phyloP scores from a whole-genome alignment of 176 grass and related monocot genomes.

The Carex scoparia region DNA sequence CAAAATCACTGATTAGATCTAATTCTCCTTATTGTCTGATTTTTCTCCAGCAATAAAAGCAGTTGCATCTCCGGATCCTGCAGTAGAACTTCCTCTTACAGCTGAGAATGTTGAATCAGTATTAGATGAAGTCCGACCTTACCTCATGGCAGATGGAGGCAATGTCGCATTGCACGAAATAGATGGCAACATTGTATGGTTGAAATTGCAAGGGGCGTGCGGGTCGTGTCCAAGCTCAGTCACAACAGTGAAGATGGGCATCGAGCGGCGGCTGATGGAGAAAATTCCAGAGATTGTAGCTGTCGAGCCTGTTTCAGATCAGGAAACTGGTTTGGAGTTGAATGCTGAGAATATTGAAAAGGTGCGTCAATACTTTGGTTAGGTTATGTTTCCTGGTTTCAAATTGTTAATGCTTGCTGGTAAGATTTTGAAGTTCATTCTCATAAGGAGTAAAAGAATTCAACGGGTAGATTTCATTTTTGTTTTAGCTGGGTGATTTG shows the following conservation, averaged over 20 bases:
- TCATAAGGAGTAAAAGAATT: not conserved
- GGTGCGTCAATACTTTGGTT: constrained; percentile 29
- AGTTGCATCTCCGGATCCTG: constrained; percentile 56
- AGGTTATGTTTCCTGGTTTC: constrained; percentile 1
- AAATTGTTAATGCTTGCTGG: not conserved
- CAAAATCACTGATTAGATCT: not conserved
- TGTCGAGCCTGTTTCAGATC: constrained; percentile 65
- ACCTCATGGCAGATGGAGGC: constrained; percentile 93
- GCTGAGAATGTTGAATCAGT: constrained; percentile 86
- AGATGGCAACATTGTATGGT: constrained; percentile 69
- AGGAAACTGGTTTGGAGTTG: constrained; percentile 85
- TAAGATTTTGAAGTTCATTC: not conserved
- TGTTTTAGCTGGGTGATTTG: not conserved
- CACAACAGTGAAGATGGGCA: constrained; percentile 92
- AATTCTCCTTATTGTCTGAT: not conserved
- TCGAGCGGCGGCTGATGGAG: constrained; percentile 88
- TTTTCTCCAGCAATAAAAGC: constrained; percentile 48
- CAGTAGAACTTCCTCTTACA: constrained; percentile 59
- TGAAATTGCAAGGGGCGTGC: constrained; percentile 90
- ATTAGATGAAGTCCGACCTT: constrained; percentile 93
- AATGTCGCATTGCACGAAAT: constrained; percentile 92
- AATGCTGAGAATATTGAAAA: constrained; percentile 88
- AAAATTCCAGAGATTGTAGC: constrained; percentile 95
- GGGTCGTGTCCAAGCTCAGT: constrained; percentile 94
- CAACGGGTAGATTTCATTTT: not conserved